Percentiles rank a stretch among this genome's conserved stretches.
phyloP scores from a whole-genome alignment of 176 grass and related monocot genomes.

The Carex myosuroides region DNA sequence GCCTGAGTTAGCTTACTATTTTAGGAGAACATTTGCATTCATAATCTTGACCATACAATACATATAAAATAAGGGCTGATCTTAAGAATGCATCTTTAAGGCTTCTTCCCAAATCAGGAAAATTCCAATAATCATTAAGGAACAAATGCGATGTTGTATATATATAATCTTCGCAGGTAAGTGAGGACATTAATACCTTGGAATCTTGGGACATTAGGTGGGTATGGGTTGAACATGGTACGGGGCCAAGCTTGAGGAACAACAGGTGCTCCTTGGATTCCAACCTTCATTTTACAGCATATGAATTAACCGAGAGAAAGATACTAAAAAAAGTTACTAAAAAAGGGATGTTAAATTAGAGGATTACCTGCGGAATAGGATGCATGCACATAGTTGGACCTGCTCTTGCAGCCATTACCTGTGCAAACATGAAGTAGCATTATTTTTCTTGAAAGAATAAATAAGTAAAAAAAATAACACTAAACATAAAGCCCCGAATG shows the following conservation, averaged over 20 bases:
- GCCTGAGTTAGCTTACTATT: background rate
- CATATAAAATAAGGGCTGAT: background rate
- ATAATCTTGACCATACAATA: background rate
- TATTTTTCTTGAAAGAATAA: background rate
- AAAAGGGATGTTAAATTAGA: background rate
- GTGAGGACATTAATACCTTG: conserved; percentile 6
- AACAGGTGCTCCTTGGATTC: conserved; percentile 21
- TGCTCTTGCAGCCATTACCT: conserved; percentile 18
- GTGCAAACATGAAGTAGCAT: background rate
- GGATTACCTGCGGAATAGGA: conserved; percentile 19
- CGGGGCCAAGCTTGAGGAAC: conserved; percentile 18
- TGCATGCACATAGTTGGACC: conserved; percentile 18
- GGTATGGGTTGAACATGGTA: conserved; percentile 11
- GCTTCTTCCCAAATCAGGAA: background rate
- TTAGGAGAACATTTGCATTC: background rate
- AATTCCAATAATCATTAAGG: background rate
- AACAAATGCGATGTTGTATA: background rate
- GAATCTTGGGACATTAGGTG: conserved; percentile 10
- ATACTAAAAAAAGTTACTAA: background rate
- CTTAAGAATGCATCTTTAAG: background rate
- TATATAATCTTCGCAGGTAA: background rate
- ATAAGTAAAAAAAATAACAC: background rate
- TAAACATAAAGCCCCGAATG: background rate
- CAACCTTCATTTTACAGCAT: background rate
- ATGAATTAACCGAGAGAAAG: background rate